Evolutionary conservation across 441 rosid genomes (phyloP).

Genomic region (Mallotus repandus): DNA sequence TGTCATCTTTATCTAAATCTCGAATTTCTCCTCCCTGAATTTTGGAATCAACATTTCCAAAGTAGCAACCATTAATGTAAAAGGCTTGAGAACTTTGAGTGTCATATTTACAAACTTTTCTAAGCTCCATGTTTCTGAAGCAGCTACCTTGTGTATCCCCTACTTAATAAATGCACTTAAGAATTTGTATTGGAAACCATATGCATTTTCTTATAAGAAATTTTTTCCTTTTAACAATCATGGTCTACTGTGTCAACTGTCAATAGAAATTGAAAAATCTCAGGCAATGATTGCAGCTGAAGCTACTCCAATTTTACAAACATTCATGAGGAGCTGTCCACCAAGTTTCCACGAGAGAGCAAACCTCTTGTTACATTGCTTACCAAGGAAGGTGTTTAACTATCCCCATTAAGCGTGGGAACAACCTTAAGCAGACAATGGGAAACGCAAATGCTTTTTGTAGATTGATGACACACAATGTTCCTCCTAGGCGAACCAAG

Average conservation of each 20-base stretch:
- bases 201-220: conserved; percentile 23
- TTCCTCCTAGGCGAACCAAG: conserved; percentile 81
- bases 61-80: conserved; percentile 59
- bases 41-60: no score
- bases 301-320: conserved; percentile 74
- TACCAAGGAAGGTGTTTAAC: conserved; percentile 86
- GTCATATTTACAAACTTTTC: conserved; percentile 80
- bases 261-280: conserved; percentile 63
- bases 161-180: conserved; percentile 75
- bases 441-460: conserved; percentile 87
- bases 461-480: conserved; percentile 62
- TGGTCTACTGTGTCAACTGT: conserved; percentile 60
- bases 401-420: conserved; percentile 77
- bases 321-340: conserved; percentile 74
- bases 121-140: conserved; percentile 81
- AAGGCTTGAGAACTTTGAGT: conserved; percentile 70
- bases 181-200: conserved; percentile 71
- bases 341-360: conserved; percentile 77
- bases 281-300: conserved; percentile 81
- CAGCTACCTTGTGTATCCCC: conserved; percentile 76
- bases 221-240: conserved; percentile 62
- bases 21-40: conserved; percentile 6
- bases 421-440: conserved; percentile 73
- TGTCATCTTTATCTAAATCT: no score
- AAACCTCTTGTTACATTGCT: conserved; percentile 68